A percentile compares a stretch with the other conserved stretches of the same genome.
Conservation (phyloP, 2,329 filamentous ascomycete genomes). For the Fusarium sp. region DNA sequence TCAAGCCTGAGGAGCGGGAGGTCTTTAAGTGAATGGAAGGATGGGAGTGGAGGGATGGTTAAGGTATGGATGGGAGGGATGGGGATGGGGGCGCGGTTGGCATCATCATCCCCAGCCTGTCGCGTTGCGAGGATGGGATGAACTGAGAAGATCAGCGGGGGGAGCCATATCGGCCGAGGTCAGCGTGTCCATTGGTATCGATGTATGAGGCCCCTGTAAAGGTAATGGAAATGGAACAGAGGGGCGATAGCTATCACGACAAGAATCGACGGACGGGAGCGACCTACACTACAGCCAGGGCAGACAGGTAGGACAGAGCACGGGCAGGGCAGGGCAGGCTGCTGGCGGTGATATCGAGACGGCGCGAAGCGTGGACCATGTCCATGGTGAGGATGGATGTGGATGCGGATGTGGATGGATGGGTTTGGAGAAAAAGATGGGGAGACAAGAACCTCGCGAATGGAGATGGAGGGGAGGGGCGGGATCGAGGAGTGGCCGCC, state of each 20-base stretch:
- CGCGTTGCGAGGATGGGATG: slow-evolving; percentile 16
- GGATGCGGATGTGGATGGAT: slow-evolving; percentile 23
- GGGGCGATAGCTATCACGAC: background rate
- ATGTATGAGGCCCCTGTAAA: slow-evolving; percentile 23
- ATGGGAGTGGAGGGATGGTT: slow-evolving; percentile 32
- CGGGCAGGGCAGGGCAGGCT: background rate
- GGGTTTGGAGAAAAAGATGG: slow-evolving; percentile 38
- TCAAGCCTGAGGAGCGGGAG: slow-evolving; percentile 24
- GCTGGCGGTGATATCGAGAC: slow-evolving; percentile 30
- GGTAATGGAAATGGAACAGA: background rate
- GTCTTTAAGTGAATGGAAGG: slow-evolving; percentile 21
- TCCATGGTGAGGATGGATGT: slow-evolving; percentile 20
- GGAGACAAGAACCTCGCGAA: slow-evolving; percentile 26
- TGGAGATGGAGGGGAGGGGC: slow-evolving; percentile 34
- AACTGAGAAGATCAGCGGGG: slow-evolving; percentile 42
- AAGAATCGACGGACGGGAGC: slow-evolving; percentile 7
- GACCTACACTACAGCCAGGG: background rate
- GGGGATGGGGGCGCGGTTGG: slow-evolving; percentile 38
- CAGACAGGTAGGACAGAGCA: background rate
- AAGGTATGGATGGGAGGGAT: slow-evolving; percentile 18
- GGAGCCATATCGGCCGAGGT: slow-evolving; percentile 40
- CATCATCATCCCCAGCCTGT: slow-evolving; percentile 40
- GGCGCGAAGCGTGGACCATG: slow-evolving; percentile 28
- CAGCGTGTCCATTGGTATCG: slow-evolving; percentile 1
- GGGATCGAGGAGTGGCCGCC: slow-evolving; percentile 30